Percentiles rank a stretch among this genome's conserved stretches.
These are phyloP conservation scores for Leccinum pellstonianum DNA, from an alignment of 768 basidiomycete species.

Conservation along the genomic window DNA sequence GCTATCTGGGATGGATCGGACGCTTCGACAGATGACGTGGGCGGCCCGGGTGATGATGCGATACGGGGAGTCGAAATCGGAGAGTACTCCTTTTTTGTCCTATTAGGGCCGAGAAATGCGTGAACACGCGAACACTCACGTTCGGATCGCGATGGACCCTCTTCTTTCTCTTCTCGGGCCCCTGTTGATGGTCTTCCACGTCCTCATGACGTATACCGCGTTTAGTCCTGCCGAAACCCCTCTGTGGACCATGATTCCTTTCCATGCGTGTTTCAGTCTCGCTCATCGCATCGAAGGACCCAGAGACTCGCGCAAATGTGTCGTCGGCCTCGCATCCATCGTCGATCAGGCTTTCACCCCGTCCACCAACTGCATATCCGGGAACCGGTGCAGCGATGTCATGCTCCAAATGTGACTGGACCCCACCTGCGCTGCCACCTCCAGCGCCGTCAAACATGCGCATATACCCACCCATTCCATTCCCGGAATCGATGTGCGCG, in stretches of 20 bases:
- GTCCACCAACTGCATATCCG: conserved; percentile 11
- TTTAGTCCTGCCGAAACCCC: conserved; percentile 12
- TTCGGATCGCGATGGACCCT: conserved; percentile 14
- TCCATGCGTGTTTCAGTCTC: conserved; percentile 11
- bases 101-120: background rate
- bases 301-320: conserved; percentile 9
- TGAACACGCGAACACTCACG: conserved; percentile 13
- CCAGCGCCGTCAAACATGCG: conserved; percentile 13
- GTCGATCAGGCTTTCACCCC: background rate
- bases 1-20: conserved; percentile 12
- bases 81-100: conserved; percentile 19
- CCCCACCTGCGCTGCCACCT: background rate
- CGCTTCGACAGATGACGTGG: background rate
- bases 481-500: background rate
- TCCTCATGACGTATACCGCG: conserved; percentile 17
- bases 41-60: conserved; percentile 16
- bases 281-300: conserved; percentile 8
- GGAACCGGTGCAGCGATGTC: conserved; percentile 22
- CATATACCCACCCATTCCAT: conserved; percentile 26
- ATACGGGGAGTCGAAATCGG: conserved; percentile 23
- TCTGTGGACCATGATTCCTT: background rate
- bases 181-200: conserved; percentile 8
- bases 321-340: background rate
- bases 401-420: conserved; percentile 5
- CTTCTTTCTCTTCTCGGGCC: conserved; percentile 19